Evolutionary conservation across 495 filamentous ascomycete genomes (phyloP), one percentile per base, ranked within the genome.

Genomic region (Venustampulla echinocandica): DNA sequence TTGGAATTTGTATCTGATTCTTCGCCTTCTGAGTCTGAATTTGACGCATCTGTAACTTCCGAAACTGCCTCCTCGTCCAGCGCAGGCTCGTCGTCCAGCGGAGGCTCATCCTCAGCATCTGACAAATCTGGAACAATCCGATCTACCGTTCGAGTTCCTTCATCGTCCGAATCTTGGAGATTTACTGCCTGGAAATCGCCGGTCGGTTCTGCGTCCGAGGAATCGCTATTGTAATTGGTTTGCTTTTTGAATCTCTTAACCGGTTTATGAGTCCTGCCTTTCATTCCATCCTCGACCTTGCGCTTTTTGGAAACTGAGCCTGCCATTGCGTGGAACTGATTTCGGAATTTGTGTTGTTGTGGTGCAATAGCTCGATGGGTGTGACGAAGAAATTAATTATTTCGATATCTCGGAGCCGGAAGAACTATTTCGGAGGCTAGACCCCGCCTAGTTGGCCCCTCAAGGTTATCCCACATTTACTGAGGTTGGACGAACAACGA

Each of bases 141-240:
- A 46, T 55, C 55, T 50, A 39, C 57, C 41, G 47, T 57, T 44
- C 49, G 57, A 7, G 53, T 44, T 40, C 55, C 54, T 22, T 78
- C 73, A 32, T 78, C 71, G 25, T 82, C 82, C 0, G 81, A 84
- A 60, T 85, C 80, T 49, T 77, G 74, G 4, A 87, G 72, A 58
- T 80, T 75, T 42, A 82, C 76, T 17, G 81, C 73, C 33, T 74
- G 59, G 61, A 85, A 80, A 35, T 71, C 70, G 11, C 71, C 69
- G 23, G 67, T 66, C n/a, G 61, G 59, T 25, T 72, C 71, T 22
- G 77, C 69, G 9, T 76, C 73, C 41, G 75, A 70, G 46, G 82
- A 85, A 57, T 77, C 78, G 70, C 82, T 86, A 74, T 88, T 76
- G 65, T 92, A 90, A 35, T 75, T 64, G 35, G 59, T 64, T 53